Base-by-base conservation (phyloP, 805 yeast species). In the Spathaspora girioi region DNA sequence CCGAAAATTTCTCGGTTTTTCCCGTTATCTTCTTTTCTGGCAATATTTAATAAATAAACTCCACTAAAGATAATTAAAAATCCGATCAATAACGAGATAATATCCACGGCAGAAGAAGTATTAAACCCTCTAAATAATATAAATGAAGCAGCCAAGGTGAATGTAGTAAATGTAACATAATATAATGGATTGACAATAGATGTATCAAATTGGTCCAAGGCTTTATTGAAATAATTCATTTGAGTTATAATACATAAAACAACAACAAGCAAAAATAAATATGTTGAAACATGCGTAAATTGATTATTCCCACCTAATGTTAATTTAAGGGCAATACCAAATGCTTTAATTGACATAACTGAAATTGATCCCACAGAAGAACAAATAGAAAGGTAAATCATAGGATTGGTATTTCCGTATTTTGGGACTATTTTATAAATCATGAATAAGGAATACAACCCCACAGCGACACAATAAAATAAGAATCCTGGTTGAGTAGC, bases 181-280 rank as follows among this genome's bases (percentile, higher is more conserved):
- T 90, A 90, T 54, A 90, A 75, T 31, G 97, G 97, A 67, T 90
- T 90, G 50, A 90, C 97, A 59, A 90, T 88, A 0, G 96, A 87
- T 5, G 97, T 90, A 66, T 91, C 97, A 61, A 90, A 90, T 67
- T 89, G 96, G 60, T 92, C 97, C 63, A 90, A 77, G 0, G 97
- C 97, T 73, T 89, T 91, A 77, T 90, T 90, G 76, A 90, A 89
- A 66, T 88, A 90, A 73, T 89, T 90, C 97, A 90, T 90, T 69
- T 90, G 97, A 5, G 96, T 89, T 60, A 87, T 61, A 58, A 90
- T 91, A 69, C 97, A 90, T 42, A 86, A 78, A 8, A 76, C 87
- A 51, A 90, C 96, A 20, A 89, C 91, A 29, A 80, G 58, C 35
- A 89, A 79, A 76, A 90, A 90, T 51, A 91, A 74, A 63, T 91